Evolutionary conservation across 805 yeast genomes (phyloP), one percentile per base, ranked within the genome.

Genomic region (Cyberlindnera suaveolens): DNA sequence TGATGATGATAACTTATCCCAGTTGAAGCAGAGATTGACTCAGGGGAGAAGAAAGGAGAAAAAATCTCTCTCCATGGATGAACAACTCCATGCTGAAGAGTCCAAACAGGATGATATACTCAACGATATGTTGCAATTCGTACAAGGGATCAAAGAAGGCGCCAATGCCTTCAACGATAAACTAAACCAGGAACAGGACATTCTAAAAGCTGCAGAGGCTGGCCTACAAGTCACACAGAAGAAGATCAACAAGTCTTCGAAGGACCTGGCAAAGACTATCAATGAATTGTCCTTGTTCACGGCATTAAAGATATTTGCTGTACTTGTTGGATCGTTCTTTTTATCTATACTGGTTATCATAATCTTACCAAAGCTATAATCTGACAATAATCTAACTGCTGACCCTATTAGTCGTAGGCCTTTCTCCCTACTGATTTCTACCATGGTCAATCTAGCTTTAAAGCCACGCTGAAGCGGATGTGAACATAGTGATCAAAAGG

Each of bases 111-210:
- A 61, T 39, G 63, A 63, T 31, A 50, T 68, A 14, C 46, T 69
- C 3, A 56, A 63, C 23, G 69, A 66, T 44, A 67, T 69, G 68
- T 54, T 62, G 1, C 64, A 61, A 33, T 56, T 67, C n/a, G 62
- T 67, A 1, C 52, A 57, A 7, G 62, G 64, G 15, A 51, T 69
- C 31, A 67, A 57, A 48, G 62, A 62, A 23, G 71, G 70, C 35
- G 71, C 73, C 0, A 54, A 61, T 32, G 70, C 68, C 3, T 69
- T 69, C 45, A 66, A 65, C 45, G 59, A 57, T 36, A 70, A 68
- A 17, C 46, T 69, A 33, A 60, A 63, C 16, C 64, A 67, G 39
- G 73, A 67, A 44, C 51, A 61, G 33, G 65, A 62, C 36, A 63
- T 66, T 1, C 36, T 69, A 10, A 60, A 62, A 17, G 72, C 72